These are phyloP conservation scores for Neonectria punicea DNA, from an alignment of 2,329 filamentous ascomycete species.

Conservation along the genomic window DNA sequence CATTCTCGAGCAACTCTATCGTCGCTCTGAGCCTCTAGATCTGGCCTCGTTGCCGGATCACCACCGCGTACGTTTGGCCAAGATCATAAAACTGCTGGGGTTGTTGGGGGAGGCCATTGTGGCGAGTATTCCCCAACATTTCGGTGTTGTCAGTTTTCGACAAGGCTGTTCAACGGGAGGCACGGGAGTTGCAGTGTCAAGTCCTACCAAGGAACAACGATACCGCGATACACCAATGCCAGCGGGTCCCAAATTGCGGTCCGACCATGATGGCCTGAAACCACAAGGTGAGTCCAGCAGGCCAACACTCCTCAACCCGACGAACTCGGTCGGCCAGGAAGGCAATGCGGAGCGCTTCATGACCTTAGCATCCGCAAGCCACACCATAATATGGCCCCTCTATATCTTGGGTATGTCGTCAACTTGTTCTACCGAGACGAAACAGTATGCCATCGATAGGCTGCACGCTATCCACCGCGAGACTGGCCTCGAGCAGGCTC, in stretches of 20 bases:
- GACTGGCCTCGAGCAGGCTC: constrained; percentile 58
- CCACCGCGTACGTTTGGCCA: constrained; percentile 51
- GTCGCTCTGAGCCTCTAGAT: constrained; percentile 22
- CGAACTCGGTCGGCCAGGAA: constrained; percentile 47
- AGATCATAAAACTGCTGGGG: constrained; percentile 51
- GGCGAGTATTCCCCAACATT: constrained; percentile 61
- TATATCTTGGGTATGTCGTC: constrained; percentile 61
- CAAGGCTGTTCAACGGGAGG: constrained; percentile 45
- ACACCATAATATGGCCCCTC: constrained; percentile 62
- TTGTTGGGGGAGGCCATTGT: constrained; percentile 55
- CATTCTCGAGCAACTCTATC: constrained; percentile 55
- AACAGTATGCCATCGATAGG: constrained; percentile 57
- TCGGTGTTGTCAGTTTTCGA: constrained; percentile 57
- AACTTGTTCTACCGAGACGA: constrained; percentile 53
- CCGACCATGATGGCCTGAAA: not conserved
- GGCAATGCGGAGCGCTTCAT: constrained; percentile 58
- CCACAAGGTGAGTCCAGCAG: constrained; percentile 34
- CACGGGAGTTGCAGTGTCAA: constrained; percentile 36
- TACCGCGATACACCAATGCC: constrained; percentile 45
- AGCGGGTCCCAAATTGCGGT: constrained; percentile 21
- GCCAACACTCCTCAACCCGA: constrained; percentile 55
- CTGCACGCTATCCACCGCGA: constrained; percentile 57
- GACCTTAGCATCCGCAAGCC: constrained; percentile 59
- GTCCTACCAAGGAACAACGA: constrained; percentile 44
- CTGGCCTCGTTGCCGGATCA: constrained; percentile 42